Conservation (phyloP, 1,284 basidiomycete species). For the Marasmius oreades region DNA sequence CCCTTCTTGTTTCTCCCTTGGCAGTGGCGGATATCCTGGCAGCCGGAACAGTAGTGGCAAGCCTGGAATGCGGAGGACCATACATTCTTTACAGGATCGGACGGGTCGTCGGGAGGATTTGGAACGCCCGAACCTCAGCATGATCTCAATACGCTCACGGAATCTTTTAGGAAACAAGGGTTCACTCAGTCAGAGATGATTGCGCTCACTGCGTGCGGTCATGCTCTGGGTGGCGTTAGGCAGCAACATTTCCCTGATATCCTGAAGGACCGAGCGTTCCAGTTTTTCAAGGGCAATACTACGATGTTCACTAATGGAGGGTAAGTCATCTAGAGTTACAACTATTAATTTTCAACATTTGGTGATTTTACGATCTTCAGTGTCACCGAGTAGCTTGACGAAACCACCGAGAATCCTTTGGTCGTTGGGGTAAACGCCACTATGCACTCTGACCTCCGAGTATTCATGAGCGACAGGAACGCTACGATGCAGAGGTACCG, state of each 20-base stretch:
- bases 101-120: conserved; percentile 29
- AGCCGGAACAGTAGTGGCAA: conserved; percentile 29
- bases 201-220: conserved; percentile 38
- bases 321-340: background rate
- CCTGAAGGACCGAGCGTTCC: background rate
- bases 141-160: conserved; percentile 27
- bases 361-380: conserved; percentile 16
- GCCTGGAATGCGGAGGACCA: conserved; percentile 35
- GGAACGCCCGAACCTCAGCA: conserved; percentile 35
- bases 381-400: conserved; percentile 33
- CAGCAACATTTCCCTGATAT: conserved; percentile 32
- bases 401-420: conserved; percentile 33
- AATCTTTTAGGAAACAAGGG: conserved; percentile 34
- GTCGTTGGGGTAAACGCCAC: conserved; percentile 32
- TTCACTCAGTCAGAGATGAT: conserved; percentile 40
- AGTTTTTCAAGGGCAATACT: conserved; percentile 27
- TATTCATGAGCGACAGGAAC: conserved; percentile 35
- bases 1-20: background rate
- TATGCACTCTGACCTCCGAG: conserved; percentile 32
- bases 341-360: background rate
- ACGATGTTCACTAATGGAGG: conserved; percentile 25
- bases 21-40: conserved; percentile 36
- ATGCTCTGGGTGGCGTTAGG: conserved; percentile 31
- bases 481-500: conserved; percentile 33
- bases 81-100: conserved; percentile 35